Evolutionary conservation across 768 basidiomycete species (phyloP), one percentile per base, ranked within the genome.

Genomic region (Tricholoma matsutake): DNA sequence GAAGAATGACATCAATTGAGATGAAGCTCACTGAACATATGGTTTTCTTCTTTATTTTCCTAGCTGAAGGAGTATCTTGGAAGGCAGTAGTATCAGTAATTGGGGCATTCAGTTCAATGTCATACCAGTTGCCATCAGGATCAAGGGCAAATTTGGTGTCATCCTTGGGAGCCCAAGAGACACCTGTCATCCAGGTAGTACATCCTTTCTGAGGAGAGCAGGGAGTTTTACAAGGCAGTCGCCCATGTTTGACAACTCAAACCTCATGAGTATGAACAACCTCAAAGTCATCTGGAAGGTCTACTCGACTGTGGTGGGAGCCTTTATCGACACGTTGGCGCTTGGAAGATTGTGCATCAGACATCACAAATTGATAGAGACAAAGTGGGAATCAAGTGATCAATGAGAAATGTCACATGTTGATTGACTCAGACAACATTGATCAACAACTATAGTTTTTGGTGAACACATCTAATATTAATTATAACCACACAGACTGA

Each of bases 111-210:
- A 47, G 45, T 25, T 47, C 8, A 1, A 10, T 52, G 13, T 65
- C 64, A 18, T 58, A 65, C 52, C 56, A 58, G 1, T 37, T 22
- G 4, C 56, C 34, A 28, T 55, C 31, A 5, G 62, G 57, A 41
- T 66, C 63, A 11, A 66, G 31, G 13, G 60, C 63, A 37, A 57
- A 62, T 1, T 57, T 29, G 5, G 14, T 16, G 13, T 57, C 18
- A n/a, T 65, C 64, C n/a, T 18, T 25, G 4, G 56, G 56, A 7
- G 16, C 28, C 56, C 56, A 57, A 43, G 31, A 32, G 8, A 11
- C 28, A 6, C 31, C 56, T 8, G 8, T 7, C 4, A 11, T 29
- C 56, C 56, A 57, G 6, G 56, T 37, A 4, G 56, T 57, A 1
- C 25, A 37, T 28, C 56, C 56, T 39, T 43, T 37, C 41, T 39